A percentile compares a stretch with the other conserved stretches of the same genome.
Conservation (phyloP, 371 early-diverging fungal genomes). For the Capillidium rhysosporum region DNA sequence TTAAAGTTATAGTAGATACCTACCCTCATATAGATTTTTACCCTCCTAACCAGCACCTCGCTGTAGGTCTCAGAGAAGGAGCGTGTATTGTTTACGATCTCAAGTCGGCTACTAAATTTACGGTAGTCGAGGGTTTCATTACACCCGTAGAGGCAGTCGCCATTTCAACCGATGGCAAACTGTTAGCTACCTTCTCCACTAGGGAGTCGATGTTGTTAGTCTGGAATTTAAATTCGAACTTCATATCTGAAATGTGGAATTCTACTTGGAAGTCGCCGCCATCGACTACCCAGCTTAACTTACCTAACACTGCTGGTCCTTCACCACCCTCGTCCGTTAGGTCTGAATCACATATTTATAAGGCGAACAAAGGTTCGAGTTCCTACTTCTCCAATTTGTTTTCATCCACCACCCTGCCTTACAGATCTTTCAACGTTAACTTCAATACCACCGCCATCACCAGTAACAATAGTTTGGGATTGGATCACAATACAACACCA, state of each 20-base stretch:
- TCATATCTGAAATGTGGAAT: constrained; percentile 49
- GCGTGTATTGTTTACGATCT: constrained; percentile 59
- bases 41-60: constrained; percentile 46
- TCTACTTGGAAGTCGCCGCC: constrained; percentile 33
- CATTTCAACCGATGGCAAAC: constrained; percentile 61
- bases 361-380: neutral
- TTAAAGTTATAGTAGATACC: constrained; percentile 59
- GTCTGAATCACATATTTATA: neutral
- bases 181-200: constrained; percentile 50
- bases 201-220: constrained; percentile 47
- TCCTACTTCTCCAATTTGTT: neutral
- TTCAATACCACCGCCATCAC: no score
- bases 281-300: neutral
- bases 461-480: no score
- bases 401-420: neutral
- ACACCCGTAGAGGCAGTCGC: constrained; percentile 42
- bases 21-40: constrained; percentile 62
- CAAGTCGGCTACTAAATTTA: constrained; percentile 60
- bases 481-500: no score
- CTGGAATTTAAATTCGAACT: constrained; percentile 31
- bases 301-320: neutral
- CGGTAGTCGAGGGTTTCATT: constrained; percentile 51
- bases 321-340: constrained; percentile 3
- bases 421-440: neutral
- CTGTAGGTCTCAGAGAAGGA: constrained; percentile 63